Evolutionary conservation across 352 stramenopile species (phyloP).

Genomic region (Globisporangium viniferum): DNA sequence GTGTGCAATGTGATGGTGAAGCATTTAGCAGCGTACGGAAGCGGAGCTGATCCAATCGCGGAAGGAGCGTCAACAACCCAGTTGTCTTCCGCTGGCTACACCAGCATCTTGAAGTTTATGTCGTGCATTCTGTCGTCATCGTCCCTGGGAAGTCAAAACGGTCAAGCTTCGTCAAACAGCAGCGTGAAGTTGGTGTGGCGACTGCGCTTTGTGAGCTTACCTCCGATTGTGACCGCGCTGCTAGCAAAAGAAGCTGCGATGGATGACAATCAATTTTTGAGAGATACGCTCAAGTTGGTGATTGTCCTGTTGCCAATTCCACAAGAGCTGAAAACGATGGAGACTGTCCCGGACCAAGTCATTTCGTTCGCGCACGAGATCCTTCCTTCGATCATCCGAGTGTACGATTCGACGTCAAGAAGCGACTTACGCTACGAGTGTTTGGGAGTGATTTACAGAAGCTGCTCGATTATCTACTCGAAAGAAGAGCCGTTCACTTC

Average conservation of each 20-base stretch:
- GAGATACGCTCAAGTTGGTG: constrained; percentile 57
- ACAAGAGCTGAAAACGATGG: constrained; percentile 25
- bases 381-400: constrained; percentile 41
- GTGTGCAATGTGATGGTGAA: constrained; percentile 35
- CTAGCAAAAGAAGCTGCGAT: constrained; percentile 38
- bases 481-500: constrained; percentile 25
- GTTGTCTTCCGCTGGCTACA: constrained; percentile 29
- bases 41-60: constrained; percentile 2
- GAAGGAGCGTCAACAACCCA: constrained; percentile 5
- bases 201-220: constrained; percentile 41
- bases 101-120: constrained; percentile 45
- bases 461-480: constrained; percentile 37
- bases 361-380: constrained; percentile 39
- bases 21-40: constrained; percentile 29
- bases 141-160: constrained; percentile 1
- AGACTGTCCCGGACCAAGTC: constrained; percentile 22
- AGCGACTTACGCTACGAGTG: constrained; percentile 54
- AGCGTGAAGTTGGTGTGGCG: constrained; percentile 14
- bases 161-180: background rate
- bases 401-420: constrained; percentile 53
- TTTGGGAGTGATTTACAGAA: constrained; percentile 47
- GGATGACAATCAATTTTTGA: constrained; percentile 42
- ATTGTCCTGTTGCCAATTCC: constrained; percentile 42
- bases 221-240: constrained; percentile 41
- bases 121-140: constrained; percentile 29